Percentiles rank a stretch among this genome's conserved stretches.
Evolutionary conservation across 371 early-diverging fungal species (phyloP).

Genomic region (Mortierella sp.): DNA sequence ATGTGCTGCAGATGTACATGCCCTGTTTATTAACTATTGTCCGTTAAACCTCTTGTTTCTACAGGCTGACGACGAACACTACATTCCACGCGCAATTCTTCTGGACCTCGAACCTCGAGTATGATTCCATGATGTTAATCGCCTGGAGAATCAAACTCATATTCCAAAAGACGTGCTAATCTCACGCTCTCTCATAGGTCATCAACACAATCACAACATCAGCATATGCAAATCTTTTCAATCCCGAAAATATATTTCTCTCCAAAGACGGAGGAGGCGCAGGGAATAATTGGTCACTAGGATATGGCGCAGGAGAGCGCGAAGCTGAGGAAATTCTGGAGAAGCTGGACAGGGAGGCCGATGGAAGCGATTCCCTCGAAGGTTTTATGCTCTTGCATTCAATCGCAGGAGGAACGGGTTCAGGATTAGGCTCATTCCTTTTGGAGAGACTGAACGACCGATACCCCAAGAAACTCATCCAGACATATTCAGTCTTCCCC

Average conservation of each 20-base stretch:
- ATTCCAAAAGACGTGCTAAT: not conserved
- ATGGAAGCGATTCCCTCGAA: conserved; percentile 93
- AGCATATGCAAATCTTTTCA: conserved; percentile 85
- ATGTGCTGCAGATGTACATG: not conserved
- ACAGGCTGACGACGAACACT: conserved; percentile 94
- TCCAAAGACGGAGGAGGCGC: conserved; percentile 96
- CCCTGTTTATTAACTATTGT: not conserved
- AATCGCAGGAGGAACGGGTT: conserved; percentile 98
- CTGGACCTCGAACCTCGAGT: conserved; percentile 96
- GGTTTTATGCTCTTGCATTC: conserved; percentile 94
- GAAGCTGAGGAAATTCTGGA: conserved; percentile 90
- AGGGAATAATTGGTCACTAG: conserved; percentile 96
- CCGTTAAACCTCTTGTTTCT: not conserved
- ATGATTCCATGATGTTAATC: not conserved
- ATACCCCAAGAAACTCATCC: conserved; percentile 98
- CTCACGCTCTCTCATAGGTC: conserved; percentile 58
- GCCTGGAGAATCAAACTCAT: not conserved
- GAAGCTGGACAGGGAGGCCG: conserved; percentile 95
- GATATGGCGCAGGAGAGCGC: conserved; percentile 85
- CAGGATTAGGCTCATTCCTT: conserved; percentile 93
- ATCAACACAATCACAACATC: conserved; percentile 79
- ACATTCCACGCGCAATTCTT: conserved; percentile 92
- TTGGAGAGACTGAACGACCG: conserved; percentile 93
- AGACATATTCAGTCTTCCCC: conserved; percentile 99
- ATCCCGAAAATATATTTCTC: conserved; percentile 92